Percentiles rank a stretch among this genome's conserved stretches.
These are phyloP conservation scores for Eimeria necatrix DNA, from an alignment of 169 alveolate genomes.

Conservation along the genomic window DNA sequence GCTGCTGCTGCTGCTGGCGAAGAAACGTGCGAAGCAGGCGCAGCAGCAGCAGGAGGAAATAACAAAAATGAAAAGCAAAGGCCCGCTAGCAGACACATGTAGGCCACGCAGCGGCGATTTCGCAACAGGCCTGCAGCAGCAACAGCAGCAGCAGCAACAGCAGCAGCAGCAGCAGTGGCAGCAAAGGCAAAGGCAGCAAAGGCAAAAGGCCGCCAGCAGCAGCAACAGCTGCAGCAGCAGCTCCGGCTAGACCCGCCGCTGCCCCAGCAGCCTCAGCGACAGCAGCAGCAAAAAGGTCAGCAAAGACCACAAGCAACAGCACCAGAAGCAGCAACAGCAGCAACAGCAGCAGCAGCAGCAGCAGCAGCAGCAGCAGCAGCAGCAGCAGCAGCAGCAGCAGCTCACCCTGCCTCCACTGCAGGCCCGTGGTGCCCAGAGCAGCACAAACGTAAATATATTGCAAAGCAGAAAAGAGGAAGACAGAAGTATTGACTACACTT, in stretches of 20 bases:
- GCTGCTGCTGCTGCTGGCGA: background rate
- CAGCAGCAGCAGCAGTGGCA: background rate
- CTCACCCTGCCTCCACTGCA: conserved; percentile 5
- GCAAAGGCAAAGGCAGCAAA: background rate
- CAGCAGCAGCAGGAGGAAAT: background rate
- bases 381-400: background rate
- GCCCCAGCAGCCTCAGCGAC: no score
- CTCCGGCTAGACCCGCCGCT: no score
- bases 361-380: background rate
- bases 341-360: conserved; percentile 2
- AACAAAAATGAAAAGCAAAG: background rate
- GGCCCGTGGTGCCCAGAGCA: conserved; percentile 21
- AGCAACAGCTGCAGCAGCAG: background rate
- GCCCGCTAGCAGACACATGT: background rate
- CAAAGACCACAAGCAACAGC: no score
- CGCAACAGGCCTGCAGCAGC: conserved; percentile 4
- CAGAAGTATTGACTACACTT: background rate
- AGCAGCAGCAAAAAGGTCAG: no score
- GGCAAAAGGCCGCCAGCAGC: background rate
- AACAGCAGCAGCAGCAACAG: background rate
- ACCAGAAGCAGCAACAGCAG: background rate
- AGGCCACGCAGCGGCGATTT: conserved; percentile 22
- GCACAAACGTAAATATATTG: conserved; percentile 13
- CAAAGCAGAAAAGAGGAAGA: background rate
- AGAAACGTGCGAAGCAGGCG: background rate